These are phyloP conservation scores for Neopestalotiopsis sp. DNA, from an alignment of 2,329 filamentous ascomycete genomes.

Conservation along the genomic window DNA sequence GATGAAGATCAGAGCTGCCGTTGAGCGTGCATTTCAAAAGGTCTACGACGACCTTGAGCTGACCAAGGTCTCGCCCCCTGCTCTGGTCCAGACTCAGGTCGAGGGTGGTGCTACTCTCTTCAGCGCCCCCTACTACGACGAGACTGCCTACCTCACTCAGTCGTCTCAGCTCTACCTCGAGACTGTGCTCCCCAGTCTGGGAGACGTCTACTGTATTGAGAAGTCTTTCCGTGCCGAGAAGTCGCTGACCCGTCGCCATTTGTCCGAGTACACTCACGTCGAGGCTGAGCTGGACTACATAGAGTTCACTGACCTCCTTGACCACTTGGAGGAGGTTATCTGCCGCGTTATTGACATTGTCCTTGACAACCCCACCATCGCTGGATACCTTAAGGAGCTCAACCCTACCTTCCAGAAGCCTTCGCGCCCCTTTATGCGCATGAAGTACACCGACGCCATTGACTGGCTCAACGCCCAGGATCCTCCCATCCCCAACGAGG, in stretches of 20 bases:
- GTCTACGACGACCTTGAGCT: conserved; percentile 78
- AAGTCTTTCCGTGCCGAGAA: conserved; percentile 99
- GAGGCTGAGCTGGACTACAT: conserved; percentile 98
- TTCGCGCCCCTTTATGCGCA: conserved; percentile 83
- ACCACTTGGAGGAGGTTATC: conserved; percentile 85
- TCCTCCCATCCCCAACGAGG: conserved; percentile 82
- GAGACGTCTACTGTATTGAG: conserved; percentile 97
- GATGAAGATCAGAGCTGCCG: conserved; percentile 83
- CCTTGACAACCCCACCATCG: conserved; percentile 74
- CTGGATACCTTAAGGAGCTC: conserved; percentile 77
- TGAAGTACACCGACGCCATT: conserved; percentile 94
- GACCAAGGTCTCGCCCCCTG: conserved; percentile 85
- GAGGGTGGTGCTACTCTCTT: conserved; percentile 93
- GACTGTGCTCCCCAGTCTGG: conserved; percentile 87
- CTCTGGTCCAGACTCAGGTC: conserved; percentile 93
- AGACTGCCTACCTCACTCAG: conserved; percentile 92
- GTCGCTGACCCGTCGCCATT: conserved; percentile 88
- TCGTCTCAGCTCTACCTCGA: conserved; percentile 98
- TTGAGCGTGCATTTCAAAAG: conserved; percentile 80
- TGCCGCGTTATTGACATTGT: conserved; percentile 83
- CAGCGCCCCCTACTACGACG: conserved; percentile 85
- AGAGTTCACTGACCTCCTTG: conserved; percentile 85
- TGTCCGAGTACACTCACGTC: conserved; percentile 96
- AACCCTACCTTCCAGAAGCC: conserved; percentile 91
- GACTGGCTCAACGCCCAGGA: conserved; percentile 90